Evolutionary conservation across 805 yeast genomes (phyloP), one percentile per base, ranked within the genome.

Genomic region (Nakazawaea wickerhamii): DNA sequence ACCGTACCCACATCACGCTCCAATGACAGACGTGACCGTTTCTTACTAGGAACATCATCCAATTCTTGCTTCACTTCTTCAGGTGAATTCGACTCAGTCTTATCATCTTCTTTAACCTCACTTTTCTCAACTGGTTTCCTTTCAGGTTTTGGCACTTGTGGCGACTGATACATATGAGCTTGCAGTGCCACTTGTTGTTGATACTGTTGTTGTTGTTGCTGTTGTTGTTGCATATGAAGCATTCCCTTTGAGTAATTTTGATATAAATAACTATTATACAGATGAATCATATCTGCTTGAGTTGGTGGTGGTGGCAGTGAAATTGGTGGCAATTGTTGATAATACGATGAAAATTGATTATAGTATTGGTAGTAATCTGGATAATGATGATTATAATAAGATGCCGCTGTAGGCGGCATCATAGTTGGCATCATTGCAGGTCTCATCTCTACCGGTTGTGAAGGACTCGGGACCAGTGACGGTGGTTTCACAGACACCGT

Each of bases 301-400:
- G 38, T 17, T 25, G 28, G 30, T 14, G 30, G 28, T 8, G 30
- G 10, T 23, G 30, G 30, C 9, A 7, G 26, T 17, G 35, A 25
- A 8, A 22, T 9, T 5, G 26, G 41, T 20, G 25, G 27, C 14
- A 23, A 15, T 14, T 39, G 42, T 15, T 22, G 35, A 20, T 31
- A 31, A 17, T 39, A 39, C 8, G 42, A 31, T 15, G 42, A 31
- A 14, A 13, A 23, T 15, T 31, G 30, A 20, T 39, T 39, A 15
- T 39, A 31, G n/a, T 39, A 39, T 11, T 30, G 36, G 19, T 39
- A 39, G 19, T 39, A 39, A 25, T 39, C 36, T 5, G 35, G 35
- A 14, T 25, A 30, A 18, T 38, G 27, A 14, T 20, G 10, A 18
- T 39, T 31, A 25, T 21, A 38, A 4, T 19, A 4, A 19, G 41